These are phyloP conservation scores for Melampsora larici-populina DNA, from an alignment of 1,284 basidiomycete species.

Conservation along the genomic window DNA sequence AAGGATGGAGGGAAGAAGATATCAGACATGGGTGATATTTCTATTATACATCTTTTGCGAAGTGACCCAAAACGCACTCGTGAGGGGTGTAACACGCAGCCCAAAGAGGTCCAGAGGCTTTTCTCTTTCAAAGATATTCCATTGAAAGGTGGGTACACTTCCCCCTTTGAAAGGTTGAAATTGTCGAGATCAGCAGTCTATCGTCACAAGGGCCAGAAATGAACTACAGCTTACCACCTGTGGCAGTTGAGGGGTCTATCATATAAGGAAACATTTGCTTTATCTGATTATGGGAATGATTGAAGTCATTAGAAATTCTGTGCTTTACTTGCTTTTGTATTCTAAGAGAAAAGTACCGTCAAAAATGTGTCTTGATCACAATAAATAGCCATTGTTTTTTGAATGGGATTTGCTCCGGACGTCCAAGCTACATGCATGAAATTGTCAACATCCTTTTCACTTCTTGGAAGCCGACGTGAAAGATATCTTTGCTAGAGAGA, in stretches of 20 bases:
- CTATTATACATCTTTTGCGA: too few species aligned
- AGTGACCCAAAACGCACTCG: constrained; percentile 57
- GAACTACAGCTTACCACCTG: constrained; percentile 61
- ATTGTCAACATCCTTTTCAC: too few species aligned
- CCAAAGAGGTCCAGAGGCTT: constrained; percentile 66
- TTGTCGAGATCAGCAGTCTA: background rate
- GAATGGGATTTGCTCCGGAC: constrained; percentile 62
- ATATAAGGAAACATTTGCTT: constrained; percentile 69
- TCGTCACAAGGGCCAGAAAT: constrained; percentile 8
- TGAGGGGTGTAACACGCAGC: constrained; percentile 65
- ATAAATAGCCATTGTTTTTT: constrained; percentile 70
- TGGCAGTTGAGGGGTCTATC: constrained; percentile 68
- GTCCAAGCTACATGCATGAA: constrained; percentile 64
- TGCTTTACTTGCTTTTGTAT: constrained; percentile 59
- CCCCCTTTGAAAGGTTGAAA: background rate
- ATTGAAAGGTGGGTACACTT: constrained; percentile 71
- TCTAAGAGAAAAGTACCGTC: too few species aligned
- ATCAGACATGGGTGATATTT: too few species aligned
- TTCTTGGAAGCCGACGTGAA: too few species aligned
- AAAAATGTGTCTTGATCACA: constrained; percentile 61
- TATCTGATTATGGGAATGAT: constrained; percentile 8
- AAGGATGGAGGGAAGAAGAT: too few species aligned
- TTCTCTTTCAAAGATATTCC: constrained; percentile 69
- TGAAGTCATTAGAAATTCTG: background rate
- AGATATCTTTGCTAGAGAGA: too few species aligned